Conservation (phyloP, 2,329 filamentous ascomycete genomes). For the Pyricularia sp. region DNA sequence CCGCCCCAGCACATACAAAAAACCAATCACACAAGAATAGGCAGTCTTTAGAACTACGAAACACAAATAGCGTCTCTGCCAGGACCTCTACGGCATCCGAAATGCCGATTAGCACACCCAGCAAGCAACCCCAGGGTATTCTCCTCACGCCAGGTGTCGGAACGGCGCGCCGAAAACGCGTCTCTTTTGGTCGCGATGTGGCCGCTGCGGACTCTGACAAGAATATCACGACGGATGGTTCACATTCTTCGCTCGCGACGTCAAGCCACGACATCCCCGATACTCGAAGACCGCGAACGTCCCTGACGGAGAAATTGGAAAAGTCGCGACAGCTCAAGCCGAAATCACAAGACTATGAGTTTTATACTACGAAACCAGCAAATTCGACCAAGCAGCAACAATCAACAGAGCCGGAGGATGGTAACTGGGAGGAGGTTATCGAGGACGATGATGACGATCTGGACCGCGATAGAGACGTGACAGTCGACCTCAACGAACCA, state of each 20-base stretch:
- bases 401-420: slow-evolving; percentile 23
- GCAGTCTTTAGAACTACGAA: not conserved
- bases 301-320: slow-evolving; percentile 36
- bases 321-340: slow-evolving; percentile 24
- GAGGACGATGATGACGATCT: slow-evolving; percentile 22
- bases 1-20: slow-evolving; percentile 10
- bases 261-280: not conserved
- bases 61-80: not conserved
- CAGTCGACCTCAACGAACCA: slow-evolving; percentile 63
- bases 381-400: slow-evolving; percentile 9
- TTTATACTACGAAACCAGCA: not conserved
- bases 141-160: slow-evolving; percentile 55
- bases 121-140: slow-evolving; percentile 46
- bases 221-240: slow-evolving; percentile 13
- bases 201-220: slow-evolving; percentile 28
- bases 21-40: not conserved
- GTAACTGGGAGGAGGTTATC: slow-evolving; percentile 45
- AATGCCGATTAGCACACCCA: slow-evolving; percentile 21
- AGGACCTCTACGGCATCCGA: not conserved
- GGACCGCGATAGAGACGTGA: slow-evolving; percentile 42
- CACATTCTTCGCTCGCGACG: not conserved
- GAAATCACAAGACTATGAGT: not conserved
- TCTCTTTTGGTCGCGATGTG: slow-evolving; percentile 54
- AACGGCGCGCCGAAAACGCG: slow-evolving; percentile 51
- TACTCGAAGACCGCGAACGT: slow-evolving; percentile 24